A percentile compares a stretch with the other conserved stretches of the same genome.
These are phyloP conservation scores for Talaromyces adpressus DNA, from an alignment of 495 filamentous ascomycete species.

Conservation along the genomic window DNA sequence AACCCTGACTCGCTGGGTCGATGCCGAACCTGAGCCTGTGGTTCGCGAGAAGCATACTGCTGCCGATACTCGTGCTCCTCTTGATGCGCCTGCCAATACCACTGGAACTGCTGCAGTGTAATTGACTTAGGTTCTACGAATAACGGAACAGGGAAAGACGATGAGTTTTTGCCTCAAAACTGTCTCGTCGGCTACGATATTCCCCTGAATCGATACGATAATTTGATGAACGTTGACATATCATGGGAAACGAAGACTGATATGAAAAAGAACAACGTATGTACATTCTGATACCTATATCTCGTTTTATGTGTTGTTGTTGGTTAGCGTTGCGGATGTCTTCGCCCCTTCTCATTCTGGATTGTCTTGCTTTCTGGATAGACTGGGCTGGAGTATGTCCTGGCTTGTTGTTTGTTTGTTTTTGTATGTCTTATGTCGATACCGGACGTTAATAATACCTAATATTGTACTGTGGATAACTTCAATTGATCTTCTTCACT, in stretches of 20 bases:
- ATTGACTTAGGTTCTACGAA: constrained; percentile 26
- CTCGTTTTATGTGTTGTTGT: neutral
- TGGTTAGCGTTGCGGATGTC: neutral
- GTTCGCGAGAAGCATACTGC: constrained; percentile 20
- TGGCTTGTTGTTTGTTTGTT: neutral
- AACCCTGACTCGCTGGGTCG: constrained; percentile 40
- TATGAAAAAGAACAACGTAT: neutral
- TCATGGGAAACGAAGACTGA: neutral
- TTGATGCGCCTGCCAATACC: constrained; percentile 25
- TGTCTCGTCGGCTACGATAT: neutral
- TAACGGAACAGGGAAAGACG: neutral
- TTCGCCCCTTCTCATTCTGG: neutral
- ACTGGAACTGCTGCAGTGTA: neutral
- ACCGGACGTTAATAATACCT: neutral
- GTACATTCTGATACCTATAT: neutral
- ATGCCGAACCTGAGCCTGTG: neutral
- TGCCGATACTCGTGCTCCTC: constrained; percentile 13
- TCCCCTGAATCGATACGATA: too few relatives aligned
- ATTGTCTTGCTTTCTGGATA: neutral
- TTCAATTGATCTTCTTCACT: neutral
- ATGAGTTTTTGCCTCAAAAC: neutral
- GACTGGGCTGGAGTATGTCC: neutral
- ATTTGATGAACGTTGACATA: neutral
- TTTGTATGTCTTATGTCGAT: neutral
- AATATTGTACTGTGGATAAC: neutral